Percentiles rank a stretch among this genome's conserved stretches.
These are phyloP conservation scores for Erucastrum elatum DNA, from an alignment of 345 rosid genomes.

Conservation along the genomic window DNA sequence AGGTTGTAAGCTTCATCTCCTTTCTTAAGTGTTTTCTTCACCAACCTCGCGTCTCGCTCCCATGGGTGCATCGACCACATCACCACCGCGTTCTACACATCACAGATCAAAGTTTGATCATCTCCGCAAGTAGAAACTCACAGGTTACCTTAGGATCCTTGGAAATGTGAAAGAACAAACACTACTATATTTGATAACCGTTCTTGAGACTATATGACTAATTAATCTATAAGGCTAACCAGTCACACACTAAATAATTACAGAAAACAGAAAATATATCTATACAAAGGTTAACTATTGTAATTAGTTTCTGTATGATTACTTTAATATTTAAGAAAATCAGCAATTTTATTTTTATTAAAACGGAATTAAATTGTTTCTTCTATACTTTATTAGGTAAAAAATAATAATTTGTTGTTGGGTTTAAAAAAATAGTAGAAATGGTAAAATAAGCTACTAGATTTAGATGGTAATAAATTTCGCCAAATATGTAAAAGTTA, in stretches of 20 bases:
- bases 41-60: conserved; percentile 91
- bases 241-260: not conserved
- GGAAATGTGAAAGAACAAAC: not conserved
- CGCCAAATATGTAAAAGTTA: not conserved
- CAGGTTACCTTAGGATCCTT: not conserved
- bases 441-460: not conserved
- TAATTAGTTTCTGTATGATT: not conserved
- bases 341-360: not conserved
- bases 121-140: not conserved
- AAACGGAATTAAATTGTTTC: not conserved
- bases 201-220: not conserved
- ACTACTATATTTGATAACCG: not conserved
- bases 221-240: not conserved
- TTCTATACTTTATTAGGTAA: not conserved
- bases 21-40: conserved; percentile 59
- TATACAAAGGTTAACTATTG: not conserved
- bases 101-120: not conserved
- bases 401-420: not conserved
- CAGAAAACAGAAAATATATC: not conserved
- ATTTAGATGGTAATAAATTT: not conserved
- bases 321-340: not conserved
- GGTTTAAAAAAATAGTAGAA: not conserved
- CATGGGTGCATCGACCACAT: conserved; percentile 83
- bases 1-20: conserved; percentile 52
- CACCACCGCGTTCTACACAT: conserved; percentile 64